phyloP scores from a whole-genome alignment of 2,329 filamentous ascomycete genomes.

The Exophiala alcalophila region DNA sequence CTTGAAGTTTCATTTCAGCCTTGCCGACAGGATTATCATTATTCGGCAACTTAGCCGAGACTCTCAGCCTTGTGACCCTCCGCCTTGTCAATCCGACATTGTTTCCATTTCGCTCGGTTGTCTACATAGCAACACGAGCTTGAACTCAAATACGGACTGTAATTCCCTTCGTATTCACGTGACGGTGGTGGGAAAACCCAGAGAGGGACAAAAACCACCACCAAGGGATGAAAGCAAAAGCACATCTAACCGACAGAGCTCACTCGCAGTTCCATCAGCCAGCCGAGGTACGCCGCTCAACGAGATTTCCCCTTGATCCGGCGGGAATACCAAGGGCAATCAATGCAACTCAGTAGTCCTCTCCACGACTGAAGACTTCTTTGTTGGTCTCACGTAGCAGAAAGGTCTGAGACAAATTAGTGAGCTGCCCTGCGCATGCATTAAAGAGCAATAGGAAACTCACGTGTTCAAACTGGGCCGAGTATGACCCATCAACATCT shows the following conservation, averaged over 20 bases:
- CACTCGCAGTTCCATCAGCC: neutral
- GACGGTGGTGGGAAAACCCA: conserved; percentile 21
- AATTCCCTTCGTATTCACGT: conserved; percentile 25
- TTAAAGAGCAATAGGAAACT: conserved; percentile 16
- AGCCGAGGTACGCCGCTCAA: too few relatives aligned
- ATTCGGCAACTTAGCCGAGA: too few relatives aligned
- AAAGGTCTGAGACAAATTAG: conserved; percentile 36
- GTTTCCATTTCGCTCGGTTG: too few relatives aligned
- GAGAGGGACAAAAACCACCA: conserved; percentile 25
- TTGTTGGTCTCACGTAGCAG: conserved; percentile 37
- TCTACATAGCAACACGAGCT: too few relatives aligned
- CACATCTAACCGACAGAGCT: neutral
- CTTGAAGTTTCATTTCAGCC: too few relatives aligned
- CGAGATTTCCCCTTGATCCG: neutral
- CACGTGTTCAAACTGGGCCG: conserved; percentile 63
- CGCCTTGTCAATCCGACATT: too few relatives aligned
- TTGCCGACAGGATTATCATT: too few relatives aligned
- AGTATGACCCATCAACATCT: conserved; percentile 60
- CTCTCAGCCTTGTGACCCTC: too few relatives aligned
- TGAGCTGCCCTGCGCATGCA: conserved; percentile 6
- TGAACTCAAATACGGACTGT: too few relatives aligned
- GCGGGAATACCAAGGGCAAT: conserved; percentile 7
- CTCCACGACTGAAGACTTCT: conserved; percentile 53
- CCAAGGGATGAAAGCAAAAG: conserved; percentile 27
- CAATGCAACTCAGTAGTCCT: conserved; percentile 45